These are phyloP conservation scores for Dioszegia hungarica DNA, from an alignment of 768 basidiomycete species.

Conservation along the genomic window DNA sequence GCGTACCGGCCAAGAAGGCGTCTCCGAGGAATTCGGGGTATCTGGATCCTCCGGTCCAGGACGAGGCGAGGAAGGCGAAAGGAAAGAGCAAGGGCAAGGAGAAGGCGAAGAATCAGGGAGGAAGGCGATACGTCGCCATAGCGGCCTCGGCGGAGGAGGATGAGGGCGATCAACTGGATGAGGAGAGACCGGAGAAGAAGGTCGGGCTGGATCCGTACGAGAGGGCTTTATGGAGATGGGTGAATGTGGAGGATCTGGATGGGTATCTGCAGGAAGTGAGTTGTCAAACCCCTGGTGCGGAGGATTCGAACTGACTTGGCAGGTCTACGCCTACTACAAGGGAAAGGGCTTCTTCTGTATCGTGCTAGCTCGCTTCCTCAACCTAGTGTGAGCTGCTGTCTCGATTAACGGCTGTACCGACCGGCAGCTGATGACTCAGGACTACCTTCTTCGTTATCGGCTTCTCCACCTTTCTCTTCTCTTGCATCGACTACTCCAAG, in stretches of 20 bases:
- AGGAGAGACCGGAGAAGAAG: slow-evolving; percentile 4
- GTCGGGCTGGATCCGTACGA: slow-evolving; percentile 54
- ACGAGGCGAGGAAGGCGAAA: not conserved
- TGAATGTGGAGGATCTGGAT: slow-evolving; percentile 96
- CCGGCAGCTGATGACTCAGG: slow-evolving; percentile 52
- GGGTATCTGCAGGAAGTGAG: slow-evolving; percentile 83
- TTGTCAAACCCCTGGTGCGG: not conserved
- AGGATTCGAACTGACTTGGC: not conserved
- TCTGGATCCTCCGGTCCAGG: slow-evolving; percentile 21
- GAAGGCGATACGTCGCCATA: slow-evolving; percentile 27
- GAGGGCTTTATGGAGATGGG: slow-evolving; percentile 96
- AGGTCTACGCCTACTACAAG: slow-evolving; percentile 83
- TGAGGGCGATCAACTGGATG: slow-evolving; percentile 13
- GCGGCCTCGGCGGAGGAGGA: slow-evolving; percentile 24
- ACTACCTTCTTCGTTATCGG: slow-evolving; percentile 96
- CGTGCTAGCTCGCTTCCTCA: slow-evolving; percentile 80
- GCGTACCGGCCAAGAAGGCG: not conserved
- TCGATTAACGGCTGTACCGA: no score
- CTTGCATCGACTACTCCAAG: slow-evolving; percentile 87
- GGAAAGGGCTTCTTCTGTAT: slow-evolving; percentile 97
- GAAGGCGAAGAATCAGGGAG: slow-evolving; percentile 25
- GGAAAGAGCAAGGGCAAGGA: slow-evolving; percentile 32
- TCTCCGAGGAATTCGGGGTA: slow-evolving; percentile 24
- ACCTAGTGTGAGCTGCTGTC: slow-evolving; percentile 64
- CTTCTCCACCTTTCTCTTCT: slow-evolving; percentile 94